phyloP scores from a whole-genome alignment of 2,329 filamentous ascomycete genomes.

The Cordyceps sp. region DNA sequence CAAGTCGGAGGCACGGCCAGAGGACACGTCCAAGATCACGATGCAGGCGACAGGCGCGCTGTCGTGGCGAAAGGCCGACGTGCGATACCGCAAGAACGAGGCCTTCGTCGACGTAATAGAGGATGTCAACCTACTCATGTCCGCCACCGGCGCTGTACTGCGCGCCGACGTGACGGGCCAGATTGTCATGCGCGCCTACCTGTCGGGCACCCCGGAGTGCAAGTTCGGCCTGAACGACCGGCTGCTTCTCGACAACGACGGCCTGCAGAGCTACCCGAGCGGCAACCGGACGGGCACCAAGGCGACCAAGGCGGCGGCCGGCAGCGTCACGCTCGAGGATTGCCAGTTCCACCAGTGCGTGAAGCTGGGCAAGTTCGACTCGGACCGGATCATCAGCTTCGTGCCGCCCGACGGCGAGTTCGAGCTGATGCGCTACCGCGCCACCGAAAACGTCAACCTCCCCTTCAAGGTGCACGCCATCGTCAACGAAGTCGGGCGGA shows the following conservation, averaged over 20 bases:
- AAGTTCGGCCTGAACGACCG: constrained; percentile 98
- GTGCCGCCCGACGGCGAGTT: constrained; percentile 95
- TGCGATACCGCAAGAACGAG: constrained; percentile 99
- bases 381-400: constrained; percentile 91
- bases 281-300: constrained; percentile 71
- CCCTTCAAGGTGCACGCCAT: constrained; percentile 99
- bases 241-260: constrained; percentile 69
- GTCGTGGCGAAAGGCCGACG: constrained; percentile 92
- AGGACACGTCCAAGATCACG: constrained; percentile 94
- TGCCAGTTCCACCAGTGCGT: constrained; percentile 99
- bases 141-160: constrained; percentile 86
- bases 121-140: constrained; percentile 97
- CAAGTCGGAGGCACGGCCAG: constrained; percentile 71
- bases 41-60: constrained; percentile 97
- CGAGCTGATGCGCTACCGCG: constrained; percentile 95
- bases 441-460: constrained; percentile 95
- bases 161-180: constrained; percentile 93
- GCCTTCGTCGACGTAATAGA: constrained; percentile 99
- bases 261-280: constrained; percentile 46
- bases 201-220: constrained; percentile 92
- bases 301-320: constrained; percentile 86
- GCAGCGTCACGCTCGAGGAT: constrained; percentile 89
- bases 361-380: constrained; percentile 91
- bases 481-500: constrained; percentile 91
- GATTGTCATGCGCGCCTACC: constrained; percentile 96